These are phyloP conservation scores for Nemania bipapillata DNA, from an alignment of 2,329 filamentous ascomycete species.

Conservation along the genomic window DNA sequence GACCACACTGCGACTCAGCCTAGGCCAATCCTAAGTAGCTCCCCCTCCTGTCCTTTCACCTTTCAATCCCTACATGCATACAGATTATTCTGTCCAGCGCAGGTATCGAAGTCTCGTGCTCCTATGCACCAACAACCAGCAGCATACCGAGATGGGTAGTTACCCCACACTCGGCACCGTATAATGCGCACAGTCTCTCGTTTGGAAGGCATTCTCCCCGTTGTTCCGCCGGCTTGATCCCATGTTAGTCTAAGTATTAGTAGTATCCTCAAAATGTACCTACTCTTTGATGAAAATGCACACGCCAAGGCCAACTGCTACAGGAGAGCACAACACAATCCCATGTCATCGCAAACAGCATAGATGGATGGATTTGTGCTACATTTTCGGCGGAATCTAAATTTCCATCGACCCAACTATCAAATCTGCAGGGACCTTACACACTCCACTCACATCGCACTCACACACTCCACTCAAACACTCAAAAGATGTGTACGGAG, in stretches of 20 bases:
- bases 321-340: neutral
- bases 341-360: neutral
- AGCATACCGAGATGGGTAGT: neutral
- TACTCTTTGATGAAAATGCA: neutral
- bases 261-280: neutral
- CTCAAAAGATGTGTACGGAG: neutral
- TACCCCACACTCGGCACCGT: conserved; percentile 8
- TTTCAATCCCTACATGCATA: neutral
- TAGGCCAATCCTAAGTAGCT: neutral
- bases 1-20: neutral
- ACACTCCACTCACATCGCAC: conserved; percentile 23
- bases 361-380: neutral
- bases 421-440: conserved; percentile 35
- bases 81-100: no score
- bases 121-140: neutral
- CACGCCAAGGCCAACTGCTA: neutral
- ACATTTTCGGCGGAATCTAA: conserved; percentile 1
- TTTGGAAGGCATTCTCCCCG: conserved; percentile 24
- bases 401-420: conserved; percentile 14
- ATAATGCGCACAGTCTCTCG: conserved; percentile 4
- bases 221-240: conserved; percentile 33
- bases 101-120: neutral
- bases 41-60: no score
- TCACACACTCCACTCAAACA: no score
- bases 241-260: no score